These are phyloP conservation scores for Ormosia semicastrata DNA, from an alignment of 306 rosid species.

Conservation along the genomic window DNA sequence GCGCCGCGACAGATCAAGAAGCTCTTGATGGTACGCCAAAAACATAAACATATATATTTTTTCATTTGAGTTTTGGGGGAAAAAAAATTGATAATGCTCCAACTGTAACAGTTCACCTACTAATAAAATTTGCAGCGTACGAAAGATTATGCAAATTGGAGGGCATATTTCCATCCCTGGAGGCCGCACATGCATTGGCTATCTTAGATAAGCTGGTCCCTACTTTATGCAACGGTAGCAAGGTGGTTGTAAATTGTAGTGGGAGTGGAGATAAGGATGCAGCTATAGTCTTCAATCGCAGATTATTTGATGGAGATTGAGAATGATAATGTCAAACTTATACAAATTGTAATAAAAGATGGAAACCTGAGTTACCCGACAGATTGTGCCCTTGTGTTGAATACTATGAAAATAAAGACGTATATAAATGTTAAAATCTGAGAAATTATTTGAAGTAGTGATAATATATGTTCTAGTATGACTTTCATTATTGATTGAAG, in stretches of 20 bases:
- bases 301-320: not conserved
- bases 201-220: slow-evolving; percentile 49
- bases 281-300: slow-evolving; percentile 21
- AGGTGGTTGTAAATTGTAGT: slow-evolving; percentile 64
- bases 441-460: no score
- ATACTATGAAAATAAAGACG: no score
- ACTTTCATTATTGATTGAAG: no score
- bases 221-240: slow-evolving; percentile 22
- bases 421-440: no score
- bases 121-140: slow-evolving; percentile 43
- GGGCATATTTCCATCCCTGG: slow-evolving; percentile 66
- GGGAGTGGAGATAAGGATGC: slow-evolving; percentile 70
- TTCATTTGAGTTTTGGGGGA: not conserved
- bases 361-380: no score
- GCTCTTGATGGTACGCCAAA: slow-evolving; percentile 51
- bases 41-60: no score
- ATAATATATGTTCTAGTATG: no score
- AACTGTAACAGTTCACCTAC: not conserved
- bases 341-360: no score
- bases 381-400: no score
- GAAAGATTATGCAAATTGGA: slow-evolving; percentile 55
- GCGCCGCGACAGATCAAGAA: slow-evolving; percentile 55
- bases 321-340: not conserved
- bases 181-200: slow-evolving; percentile 71
- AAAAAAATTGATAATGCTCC: not conserved